Evolutionary conservation across 2,329 filamentous ascomycete species (phyloP), one percentile per base, ranked within the genome.

Genomic region (Sclerotinia spermophila): DNA sequence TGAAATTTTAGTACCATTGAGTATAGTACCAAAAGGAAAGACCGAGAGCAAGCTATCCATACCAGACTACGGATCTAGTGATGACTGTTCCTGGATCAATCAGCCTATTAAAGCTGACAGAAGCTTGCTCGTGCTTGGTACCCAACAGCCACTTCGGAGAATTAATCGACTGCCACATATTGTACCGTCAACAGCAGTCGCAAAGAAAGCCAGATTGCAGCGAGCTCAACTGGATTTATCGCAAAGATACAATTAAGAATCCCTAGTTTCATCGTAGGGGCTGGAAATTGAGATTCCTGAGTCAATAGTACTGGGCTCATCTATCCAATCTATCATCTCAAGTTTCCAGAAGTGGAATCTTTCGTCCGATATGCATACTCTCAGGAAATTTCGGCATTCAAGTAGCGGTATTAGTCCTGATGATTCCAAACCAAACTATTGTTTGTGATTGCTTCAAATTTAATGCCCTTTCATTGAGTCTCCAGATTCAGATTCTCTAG

Each of bases 141-240:
- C 30, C 24, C 51, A 51, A 44, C 65, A 73, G 67, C 55, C 70
- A 64, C 56, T 21, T 45, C 70, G 66, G 72, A 72, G 68, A 72
- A 74, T 73, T 64, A 58, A 67, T 69, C 40, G 56, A 56, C 66
- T 71, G 59, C 68, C 64, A 68, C 71, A 42, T 40, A 30, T 10
- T 53, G 45, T 30, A 27, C 7, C 61, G 68, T 62, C 64, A 61
- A 61, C 55, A 68, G 60, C 40, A 55, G 35, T 40, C 15, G 56
- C 55, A 70, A 55, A 11, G 35, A 30, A 33, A 51, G 44, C 56
- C 33, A 35, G 61, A 35, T 60, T 42, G 68, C 15, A 68, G 35
- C 45, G 35, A 40, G 15, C 30, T 40, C 38, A n/a, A 51, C 33
- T 21, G 45, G 30, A n/a, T 40, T 35, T 53, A n/a, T 53, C 61